phyloP scores from a whole-genome alignment of 1,284 basidiomycete species.

The Afroboletus lepidellus region DNA sequence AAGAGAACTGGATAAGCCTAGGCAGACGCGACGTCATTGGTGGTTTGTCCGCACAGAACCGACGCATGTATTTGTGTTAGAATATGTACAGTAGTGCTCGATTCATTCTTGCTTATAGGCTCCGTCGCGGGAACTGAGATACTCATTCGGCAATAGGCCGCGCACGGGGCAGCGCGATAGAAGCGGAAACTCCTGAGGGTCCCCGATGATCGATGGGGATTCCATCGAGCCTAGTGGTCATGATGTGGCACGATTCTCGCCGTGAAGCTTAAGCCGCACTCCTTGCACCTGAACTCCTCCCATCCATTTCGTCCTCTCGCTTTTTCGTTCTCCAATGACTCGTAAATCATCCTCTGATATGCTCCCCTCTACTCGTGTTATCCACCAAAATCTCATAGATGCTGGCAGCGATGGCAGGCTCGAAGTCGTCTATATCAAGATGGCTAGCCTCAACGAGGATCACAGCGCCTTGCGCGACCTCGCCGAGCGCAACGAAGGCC shows the following conservation, averaged over 20 bases:
- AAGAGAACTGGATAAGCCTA: conserved; percentile 41
- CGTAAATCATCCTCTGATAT: conserved; percentile 4
- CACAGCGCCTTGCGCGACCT: conserved; percentile 18
- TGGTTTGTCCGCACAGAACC: neutral
- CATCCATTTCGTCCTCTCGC: neutral
- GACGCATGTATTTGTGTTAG: neutral
- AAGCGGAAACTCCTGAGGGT: neutral
- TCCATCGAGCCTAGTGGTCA: neutral
- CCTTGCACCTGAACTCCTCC: neutral
- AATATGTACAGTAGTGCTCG: too few species aligned
- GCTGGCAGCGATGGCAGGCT: conserved; percentile 26
- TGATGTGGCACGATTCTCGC: neutral
- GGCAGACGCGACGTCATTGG: conserved; percentile 10
- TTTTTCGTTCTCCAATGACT: neutral
- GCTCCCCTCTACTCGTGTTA: conserved; percentile 13
- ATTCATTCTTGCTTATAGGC: neutral
- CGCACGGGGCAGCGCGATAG: neutral
- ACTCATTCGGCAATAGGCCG: neutral
- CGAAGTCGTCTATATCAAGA: conserved; percentile 13
- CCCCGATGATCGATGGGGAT: too few species aligned
- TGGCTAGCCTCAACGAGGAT: conserved; percentile 28
- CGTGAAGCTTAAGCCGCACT: conserved; percentile 7
- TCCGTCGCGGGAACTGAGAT: conserved; percentile 1
- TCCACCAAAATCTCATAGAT: conserved; percentile 32
- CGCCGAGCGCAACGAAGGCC: conserved; percentile 34